Percentiles rank a stretch among this genome's conserved stretches.
phyloP scores from a whole-genome alignment of 208 protist genomes.

The Polymyxa betae region DNA sequence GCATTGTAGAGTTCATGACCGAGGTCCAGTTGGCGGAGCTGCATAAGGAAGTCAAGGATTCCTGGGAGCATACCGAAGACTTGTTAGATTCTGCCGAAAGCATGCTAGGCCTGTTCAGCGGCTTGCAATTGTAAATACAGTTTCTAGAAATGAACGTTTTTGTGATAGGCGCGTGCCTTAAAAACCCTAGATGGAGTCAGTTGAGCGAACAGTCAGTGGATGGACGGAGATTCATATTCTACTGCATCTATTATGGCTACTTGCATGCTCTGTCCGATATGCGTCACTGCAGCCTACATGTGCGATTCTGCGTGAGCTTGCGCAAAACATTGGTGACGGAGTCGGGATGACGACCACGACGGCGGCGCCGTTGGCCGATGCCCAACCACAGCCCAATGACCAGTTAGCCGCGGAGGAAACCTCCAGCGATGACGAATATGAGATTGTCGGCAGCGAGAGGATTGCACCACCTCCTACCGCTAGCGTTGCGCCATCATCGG shows the following conservation, averaged over 20 bases:
- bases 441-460: conserved; percentile 7
- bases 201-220: no score
- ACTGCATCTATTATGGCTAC: no score
- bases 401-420: neutral
- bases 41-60: neutral
- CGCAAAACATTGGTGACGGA: conserved; percentile 1
- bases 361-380: neutral
- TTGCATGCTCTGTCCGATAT: no score
- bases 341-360: neutral
- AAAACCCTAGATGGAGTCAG: no score
- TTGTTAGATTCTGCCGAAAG: neutral
- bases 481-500: neutral
- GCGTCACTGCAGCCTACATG: no score
- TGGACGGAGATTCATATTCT: no score
- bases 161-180: no score
- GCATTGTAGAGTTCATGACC: neutral
- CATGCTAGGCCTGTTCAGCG: conserved; percentile 34
- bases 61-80: neutral
- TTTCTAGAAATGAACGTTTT: no score
- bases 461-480: neutral
- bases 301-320: neutral
- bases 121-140: conserved; percentile 41
- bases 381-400: neutral
- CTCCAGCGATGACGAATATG: conserved; percentile 40
- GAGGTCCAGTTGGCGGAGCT: neutral